These are phyloP conservation scores for Tuber microsphaerosporum DNA, from an alignment of 495 filamentous ascomycete genomes.

Conservation along the genomic window DNA sequence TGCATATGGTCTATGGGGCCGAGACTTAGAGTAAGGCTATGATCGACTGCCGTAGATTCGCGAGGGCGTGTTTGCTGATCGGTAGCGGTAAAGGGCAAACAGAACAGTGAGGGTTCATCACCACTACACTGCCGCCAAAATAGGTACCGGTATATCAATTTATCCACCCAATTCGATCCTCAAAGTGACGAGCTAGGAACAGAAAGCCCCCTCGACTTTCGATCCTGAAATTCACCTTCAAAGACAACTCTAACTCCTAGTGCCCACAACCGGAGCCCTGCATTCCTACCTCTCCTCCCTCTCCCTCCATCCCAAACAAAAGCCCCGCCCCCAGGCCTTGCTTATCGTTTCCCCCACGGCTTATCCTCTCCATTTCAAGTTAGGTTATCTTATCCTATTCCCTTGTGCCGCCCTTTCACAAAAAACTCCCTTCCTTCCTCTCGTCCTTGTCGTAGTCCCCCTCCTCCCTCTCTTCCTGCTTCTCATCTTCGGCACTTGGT, in stretches of 20 bases:
- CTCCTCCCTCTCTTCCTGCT: not conserved
- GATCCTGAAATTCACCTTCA: not conserved
- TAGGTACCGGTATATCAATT: not conserved
- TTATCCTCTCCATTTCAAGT: not conserved
- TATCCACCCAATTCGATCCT: not conserved
- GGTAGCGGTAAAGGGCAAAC: not conserved
- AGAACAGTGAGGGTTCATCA: not conserved
- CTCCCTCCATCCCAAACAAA: not conserved
- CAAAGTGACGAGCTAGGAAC: not conserved
- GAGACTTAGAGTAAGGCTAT: not conserved
- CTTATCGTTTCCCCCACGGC: conserved; percentile 1
- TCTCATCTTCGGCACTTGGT: not conserved
- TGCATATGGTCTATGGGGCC: not conserved
- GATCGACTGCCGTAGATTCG: not conserved
- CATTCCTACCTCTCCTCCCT: not conserved
- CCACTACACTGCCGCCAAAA: not conserved
- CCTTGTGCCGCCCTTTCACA: not conserved
- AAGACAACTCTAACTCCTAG: not conserved
- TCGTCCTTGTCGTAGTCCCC: not conserved
- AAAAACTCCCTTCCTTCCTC: not conserved
- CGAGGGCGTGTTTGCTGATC: not conserved
- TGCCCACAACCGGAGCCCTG: not conserved
- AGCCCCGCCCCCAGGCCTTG: not conserved
- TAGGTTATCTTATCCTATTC: not conserved
- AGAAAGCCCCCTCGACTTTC: not conserved